phyloP scores from a whole-genome alignment of 345 rosid genomes.

The Erodium maritimum region DNA sequence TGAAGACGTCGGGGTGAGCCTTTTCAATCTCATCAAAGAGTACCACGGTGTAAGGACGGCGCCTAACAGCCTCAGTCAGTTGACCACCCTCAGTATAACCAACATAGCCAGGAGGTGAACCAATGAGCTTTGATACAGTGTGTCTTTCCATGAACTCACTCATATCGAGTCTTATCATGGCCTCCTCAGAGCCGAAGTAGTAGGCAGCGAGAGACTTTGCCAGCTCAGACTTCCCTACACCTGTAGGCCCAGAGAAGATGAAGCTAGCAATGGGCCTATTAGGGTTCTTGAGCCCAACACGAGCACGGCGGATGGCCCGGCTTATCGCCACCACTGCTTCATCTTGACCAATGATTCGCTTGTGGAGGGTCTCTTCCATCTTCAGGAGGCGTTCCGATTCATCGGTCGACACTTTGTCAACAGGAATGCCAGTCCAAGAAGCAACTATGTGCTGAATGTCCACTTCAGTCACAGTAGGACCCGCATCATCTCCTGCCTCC shows the following conservation, averaged over 20 bases:
- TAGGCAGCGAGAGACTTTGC: slow-evolving; percentile 93
- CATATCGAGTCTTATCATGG: slow-evolving; percentile 97
- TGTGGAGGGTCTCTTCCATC: slow-evolving; percentile 94
- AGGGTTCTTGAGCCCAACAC: slow-evolving; percentile 96
- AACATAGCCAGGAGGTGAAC: slow-evolving; percentile 98
- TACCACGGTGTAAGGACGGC: slow-evolving; percentile 85
- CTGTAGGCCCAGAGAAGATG: slow-evolving; percentile 99
- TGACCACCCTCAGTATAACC: slow-evolving; percentile 99
- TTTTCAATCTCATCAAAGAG: slow-evolving; percentile 96
- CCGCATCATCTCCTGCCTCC: slow-evolving; percentile 65
- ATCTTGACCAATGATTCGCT: slow-evolving; percentile 89
- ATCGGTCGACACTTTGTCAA: slow-evolving; percentile 89
- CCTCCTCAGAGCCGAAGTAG: slow-evolving; percentile 94
- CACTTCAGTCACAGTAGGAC: slow-evolving; percentile 69
- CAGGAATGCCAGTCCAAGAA: slow-evolving; percentile 97
- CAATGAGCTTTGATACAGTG: slow-evolving; percentile 91
- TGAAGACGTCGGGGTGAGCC: slow-evolving; percentile 97
- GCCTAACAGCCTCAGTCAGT: slow-evolving; percentile 91
- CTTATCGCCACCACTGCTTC: slow-evolving; percentile 97
- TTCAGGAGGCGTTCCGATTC: slow-evolving; percentile 90
- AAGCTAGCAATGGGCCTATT: slow-evolving; percentile 94
- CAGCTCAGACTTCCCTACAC: slow-evolving; percentile 97
- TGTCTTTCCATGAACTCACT: slow-evolving; percentile 99
- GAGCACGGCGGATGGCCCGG: slow-evolving; percentile 93
- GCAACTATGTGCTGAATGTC: slow-evolving; percentile 95